A percentile compares a stretch with the other conserved stretches of the same genome.
Evolutionary conservation across 2,329 filamentous ascomycete genomes (phyloP).

Genomic region (Didymella arachidicola): DNA sequence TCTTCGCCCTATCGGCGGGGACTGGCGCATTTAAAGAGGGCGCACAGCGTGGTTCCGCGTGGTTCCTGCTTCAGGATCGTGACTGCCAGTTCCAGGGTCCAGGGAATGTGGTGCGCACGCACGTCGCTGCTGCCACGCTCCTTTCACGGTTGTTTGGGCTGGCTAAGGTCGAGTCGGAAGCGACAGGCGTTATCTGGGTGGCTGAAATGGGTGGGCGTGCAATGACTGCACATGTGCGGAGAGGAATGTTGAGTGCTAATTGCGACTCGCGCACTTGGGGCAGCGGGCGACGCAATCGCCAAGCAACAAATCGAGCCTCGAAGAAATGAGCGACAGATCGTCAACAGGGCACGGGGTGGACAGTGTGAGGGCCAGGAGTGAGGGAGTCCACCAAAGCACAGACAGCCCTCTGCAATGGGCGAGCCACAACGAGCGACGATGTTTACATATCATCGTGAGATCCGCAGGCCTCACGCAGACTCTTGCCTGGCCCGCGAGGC

Average conservation of each 20-base stretch:
- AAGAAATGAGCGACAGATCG: constrained; percentile 23
- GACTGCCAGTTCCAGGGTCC: constrained; percentile 9
- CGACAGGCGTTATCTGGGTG: neutral
- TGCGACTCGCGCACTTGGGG: constrained; percentile 21
- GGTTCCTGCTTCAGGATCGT: constrained; percentile 9
- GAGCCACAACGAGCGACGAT: constrained; percentile 2
- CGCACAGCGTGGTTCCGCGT: constrained; percentile 12
- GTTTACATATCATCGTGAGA: constrained; percentile 13
- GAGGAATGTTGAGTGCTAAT: constrained; percentile 22
- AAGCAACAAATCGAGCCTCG: constrained; percentile 22
- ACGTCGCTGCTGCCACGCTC: constrained; percentile 9
- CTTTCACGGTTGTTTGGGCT: neutral
- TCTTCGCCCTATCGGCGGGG: constrained; percentile 14
- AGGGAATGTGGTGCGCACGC: constrained; percentile 9
- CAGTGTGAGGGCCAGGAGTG: constrained; percentile 13
- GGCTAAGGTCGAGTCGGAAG: neutral
- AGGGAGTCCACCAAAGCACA: constrained; percentile 14
- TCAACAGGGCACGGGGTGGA: constrained; percentile 16
- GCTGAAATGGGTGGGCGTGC: constrained; percentile 4
- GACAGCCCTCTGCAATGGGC: constrained; percentile 11
- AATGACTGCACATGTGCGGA: constrained; percentile 9
- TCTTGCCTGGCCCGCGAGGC: constrained; percentile 20
- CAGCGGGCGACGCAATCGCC: constrained; percentile 19
- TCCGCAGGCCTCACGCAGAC: constrained; percentile 14
- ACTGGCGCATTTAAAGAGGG: constrained; percentile 20